phyloP scores from a whole-genome alignment of 768 basidiomycete genomes.

The Phylloporus sp. region DNA sequence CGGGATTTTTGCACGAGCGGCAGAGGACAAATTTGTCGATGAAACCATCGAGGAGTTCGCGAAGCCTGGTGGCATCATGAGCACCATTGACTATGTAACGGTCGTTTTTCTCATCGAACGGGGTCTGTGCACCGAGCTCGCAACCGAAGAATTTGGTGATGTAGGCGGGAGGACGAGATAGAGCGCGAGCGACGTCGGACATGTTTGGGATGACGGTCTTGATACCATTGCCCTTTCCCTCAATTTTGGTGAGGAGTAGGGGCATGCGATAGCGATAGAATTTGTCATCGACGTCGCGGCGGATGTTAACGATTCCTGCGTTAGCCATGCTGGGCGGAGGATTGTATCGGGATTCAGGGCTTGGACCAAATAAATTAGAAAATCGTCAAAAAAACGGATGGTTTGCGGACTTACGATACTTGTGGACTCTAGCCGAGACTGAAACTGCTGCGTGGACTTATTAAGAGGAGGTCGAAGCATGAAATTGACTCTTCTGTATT shows the following conservation, averaged over 20 bases:
- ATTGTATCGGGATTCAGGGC: conserved; percentile 69
- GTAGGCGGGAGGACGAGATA: conserved; percentile 92
- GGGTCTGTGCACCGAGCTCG: conserved; percentile 96
- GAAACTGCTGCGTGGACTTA: conserved; percentile 63
- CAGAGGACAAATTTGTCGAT: conserved; percentile 99
- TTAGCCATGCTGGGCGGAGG: conserved; percentile 72
- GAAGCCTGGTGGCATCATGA: conserved; percentile 84
- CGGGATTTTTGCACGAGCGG: conserved; percentile 97
- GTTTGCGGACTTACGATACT: conserved; percentile 42
- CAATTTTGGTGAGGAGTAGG: conserved; percentile 88
- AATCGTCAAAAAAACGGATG: not conserved
- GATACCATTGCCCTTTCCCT: conserved; percentile 99
- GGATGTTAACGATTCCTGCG: conserved; percentile 81
- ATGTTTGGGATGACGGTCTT: conserved; percentile 99
- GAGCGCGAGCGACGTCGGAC: conserved; percentile 93
- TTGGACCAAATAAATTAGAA: conserved; percentile 23
- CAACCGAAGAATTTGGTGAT: conserved; percentile 99
- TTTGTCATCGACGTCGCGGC: conserved; percentile 94
- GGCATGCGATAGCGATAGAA: conserved; percentile 99
- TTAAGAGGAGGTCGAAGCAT: conserved; percentile 87
- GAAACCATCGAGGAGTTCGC: conserved; percentile 93
- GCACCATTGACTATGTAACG: conserved; percentile 98
- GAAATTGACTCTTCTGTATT: conserved; percentile 46
- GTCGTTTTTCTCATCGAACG: conserved; percentile 94
- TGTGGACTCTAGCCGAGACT: conserved; percentile 46